A percentile compares a stretch with the other conserved stretches of the same genome.
Evolutionary conservation across 129 eudicot species (phyloP).

Genomic region (Tagetes patula): DNA sequence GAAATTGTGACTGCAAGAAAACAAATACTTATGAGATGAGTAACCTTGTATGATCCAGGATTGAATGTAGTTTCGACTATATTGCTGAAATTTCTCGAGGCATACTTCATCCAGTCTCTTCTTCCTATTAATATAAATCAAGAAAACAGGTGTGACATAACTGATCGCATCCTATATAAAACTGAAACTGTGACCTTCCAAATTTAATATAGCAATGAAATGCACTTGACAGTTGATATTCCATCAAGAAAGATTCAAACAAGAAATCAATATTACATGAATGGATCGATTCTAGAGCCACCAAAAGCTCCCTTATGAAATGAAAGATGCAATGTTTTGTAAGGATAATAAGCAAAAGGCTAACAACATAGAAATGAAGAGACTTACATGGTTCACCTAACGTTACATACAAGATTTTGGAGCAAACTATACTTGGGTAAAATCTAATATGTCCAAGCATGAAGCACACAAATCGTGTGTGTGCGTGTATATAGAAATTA

Average conservation of each 20-base stretch:
- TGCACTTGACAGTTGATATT: background rate
- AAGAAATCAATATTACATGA: slow-evolving; percentile 1
- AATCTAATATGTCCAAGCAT: background rate
- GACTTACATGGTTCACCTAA: background rate
- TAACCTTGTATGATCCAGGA: slow-evolving; percentile 98
- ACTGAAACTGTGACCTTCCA: background rate
- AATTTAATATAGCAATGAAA: background rate
- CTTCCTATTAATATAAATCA: slow-evolving; percentile 51
- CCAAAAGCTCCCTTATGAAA: slow-evolving; percentile 9
- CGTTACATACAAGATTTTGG: background rate
- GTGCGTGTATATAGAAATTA: background rate
- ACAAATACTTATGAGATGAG: slow-evolving; percentile 1
- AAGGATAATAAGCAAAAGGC: background rate
- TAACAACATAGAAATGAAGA: slow-evolving; percentile 1
- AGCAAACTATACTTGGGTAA: background rate
- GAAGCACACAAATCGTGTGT: background rate
- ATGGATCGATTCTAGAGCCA: background rate
- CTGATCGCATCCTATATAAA: background rate
- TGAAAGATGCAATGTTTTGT: background rate
- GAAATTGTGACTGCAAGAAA: background rate
- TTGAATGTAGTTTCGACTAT: slow-evolving; percentile 81
- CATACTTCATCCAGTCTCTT: slow-evolving; percentile 95
- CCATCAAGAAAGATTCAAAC: background rate
- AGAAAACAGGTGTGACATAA: background rate
- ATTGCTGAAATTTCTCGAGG: slow-evolving; percentile 78